A percentile compares a stretch with the other conserved stretches of the same genome.
Conservation (phyloP, 1,284 basidiomycete genomes). For the Marasmius sp. region DNA sequence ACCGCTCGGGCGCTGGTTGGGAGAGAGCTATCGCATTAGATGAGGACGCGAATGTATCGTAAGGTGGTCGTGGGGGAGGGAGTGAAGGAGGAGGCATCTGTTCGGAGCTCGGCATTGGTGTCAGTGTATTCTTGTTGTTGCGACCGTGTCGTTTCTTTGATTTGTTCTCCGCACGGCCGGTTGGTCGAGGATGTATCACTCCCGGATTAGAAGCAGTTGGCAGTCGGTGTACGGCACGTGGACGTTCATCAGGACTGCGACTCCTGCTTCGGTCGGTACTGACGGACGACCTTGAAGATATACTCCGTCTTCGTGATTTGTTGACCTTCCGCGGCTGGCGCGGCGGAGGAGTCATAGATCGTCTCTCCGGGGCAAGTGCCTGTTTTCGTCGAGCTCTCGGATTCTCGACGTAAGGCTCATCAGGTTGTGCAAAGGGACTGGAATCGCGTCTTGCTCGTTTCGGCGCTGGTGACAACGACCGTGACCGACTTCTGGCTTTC, state of each 20-base stretch:
- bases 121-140: not conserved
- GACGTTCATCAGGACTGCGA: constrained; percentile 46
- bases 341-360: constrained; percentile 39
- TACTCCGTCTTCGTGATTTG: constrained; percentile 38
- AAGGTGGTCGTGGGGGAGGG: not conserved
- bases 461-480: constrained; percentile 51
- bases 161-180: not conserved
- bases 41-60: not conserved
- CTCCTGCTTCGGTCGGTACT: constrained; percentile 57
- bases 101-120: not conserved
- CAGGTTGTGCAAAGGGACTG: constrained; percentile 32
- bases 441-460: constrained; percentile 53
- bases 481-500: constrained; percentile 60
- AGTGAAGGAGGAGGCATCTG: constrained; percentile 7
- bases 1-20: not conserved
- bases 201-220: constrained; percentile 34
- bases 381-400: not conserved
- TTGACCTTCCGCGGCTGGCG: constrained; percentile 28
- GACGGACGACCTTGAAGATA: constrained; percentile 49
- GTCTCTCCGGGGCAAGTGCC: constrained; percentile 8
- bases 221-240: constrained; percentile 61
- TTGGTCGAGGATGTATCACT: constrained; percentile 28
- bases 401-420: not conserved
- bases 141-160: not conserved
- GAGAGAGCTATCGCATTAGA: not conserved